Evolutionary conservation across 345 rosid species (phyloP), one percentile per base, ranked within the genome.

Genomic region (Balakata baccata): DNA sequence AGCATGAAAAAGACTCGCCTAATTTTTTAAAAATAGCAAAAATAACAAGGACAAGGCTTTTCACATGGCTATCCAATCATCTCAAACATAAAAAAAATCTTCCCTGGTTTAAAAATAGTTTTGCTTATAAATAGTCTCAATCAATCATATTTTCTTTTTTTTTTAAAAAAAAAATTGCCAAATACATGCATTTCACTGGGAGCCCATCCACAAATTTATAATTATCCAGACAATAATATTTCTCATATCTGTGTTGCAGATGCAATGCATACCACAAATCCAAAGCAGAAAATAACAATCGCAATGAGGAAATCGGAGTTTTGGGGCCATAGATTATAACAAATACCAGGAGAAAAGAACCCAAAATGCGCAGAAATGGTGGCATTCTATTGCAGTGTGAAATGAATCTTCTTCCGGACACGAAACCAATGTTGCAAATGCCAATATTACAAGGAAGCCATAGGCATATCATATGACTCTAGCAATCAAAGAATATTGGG

Each of bases 401-500:
- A 34, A 43, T 69, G 56, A 74, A 59, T 76, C 77, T 66, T 72
- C 74, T 49, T 68, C 69, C 23, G 16, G 14, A 18, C 43, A 53
- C 18, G 7, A 69, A 74, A 72, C 18, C 66, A 74, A 47, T 67
- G 70, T 66, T 68, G 70, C 63, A 76, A 50, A 68, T 66, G 29
- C 37, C 65, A 71, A 82, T 64, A 60, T 71, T 79, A 72, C 80
- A 77, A 47, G 72, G 72, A 68, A 71, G 56, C 46, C 52, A 53
- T 18, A 11, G 68, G 54, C 74, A 46, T 25, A 69, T 52, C 34
- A 46, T 34, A 69, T 58, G 7, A 69, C 43, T 63, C 70, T 78
- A 78, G 57, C 65, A 76, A 80, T 80, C 72, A 82, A 82, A 84
- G 82, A 82, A 84, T 82, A 70, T 66, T 47, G 71, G n/a, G 66